Conservation (phyloP, 306 rosid genomes). For the Trifolium dubium region DNA sequence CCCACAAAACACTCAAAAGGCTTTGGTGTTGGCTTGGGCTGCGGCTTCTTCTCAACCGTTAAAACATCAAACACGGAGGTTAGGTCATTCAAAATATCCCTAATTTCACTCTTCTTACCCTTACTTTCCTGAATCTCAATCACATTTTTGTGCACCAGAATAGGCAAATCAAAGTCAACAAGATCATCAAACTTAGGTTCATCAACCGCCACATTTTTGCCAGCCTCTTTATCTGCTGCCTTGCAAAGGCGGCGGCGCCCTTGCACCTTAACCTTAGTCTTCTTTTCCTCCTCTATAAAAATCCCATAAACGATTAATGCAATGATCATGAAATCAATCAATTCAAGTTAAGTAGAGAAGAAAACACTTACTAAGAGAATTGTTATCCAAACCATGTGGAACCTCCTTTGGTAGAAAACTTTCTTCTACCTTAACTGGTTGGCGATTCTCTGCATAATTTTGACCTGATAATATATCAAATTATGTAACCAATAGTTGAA, state of each 20-base stretch:
- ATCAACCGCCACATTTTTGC: slow-evolving; percentile 38
- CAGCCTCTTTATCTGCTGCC: slow-evolving; percentile 44
- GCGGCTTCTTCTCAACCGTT: slow-evolving; percentile 68
- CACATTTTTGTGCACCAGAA: slow-evolving; percentile 29
- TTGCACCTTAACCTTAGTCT: slow-evolving; percentile 61
- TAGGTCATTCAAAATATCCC: slow-evolving; percentile 76
- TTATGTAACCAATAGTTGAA: not conserved
- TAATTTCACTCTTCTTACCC: slow-evolving; percentile 69
- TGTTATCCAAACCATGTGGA: slow-evolving; percentile 31
- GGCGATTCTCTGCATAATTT: slow-evolving; percentile 26
- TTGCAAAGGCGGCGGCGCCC: slow-evolving; percentile 91
- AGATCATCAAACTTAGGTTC: slow-evolving; percentile 47
- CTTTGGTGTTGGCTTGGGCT: slow-evolving; percentile 45
- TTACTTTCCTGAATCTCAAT: slow-evolving; percentile 37
- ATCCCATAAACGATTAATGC: not conserved
- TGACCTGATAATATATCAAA: slow-evolving; percentile 31
- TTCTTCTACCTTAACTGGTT: slow-evolving; percentile 43
- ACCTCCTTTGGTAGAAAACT: slow-evolving; percentile 20
- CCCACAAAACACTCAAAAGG: slow-evolving; percentile 35
- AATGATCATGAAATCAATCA: not conserved
- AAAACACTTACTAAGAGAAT: slow-evolving; percentile 32
- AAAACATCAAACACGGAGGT: slow-evolving; percentile 71
- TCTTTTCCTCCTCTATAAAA: slow-evolving; percentile 51
- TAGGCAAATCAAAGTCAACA: slow-evolving; percentile 65
- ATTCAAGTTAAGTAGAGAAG: slow-evolving; percentile 8